phyloP scores from a whole-genome alignment of 2,329 filamentous ascomycete species.

The Xylaria sp. region DNA sequence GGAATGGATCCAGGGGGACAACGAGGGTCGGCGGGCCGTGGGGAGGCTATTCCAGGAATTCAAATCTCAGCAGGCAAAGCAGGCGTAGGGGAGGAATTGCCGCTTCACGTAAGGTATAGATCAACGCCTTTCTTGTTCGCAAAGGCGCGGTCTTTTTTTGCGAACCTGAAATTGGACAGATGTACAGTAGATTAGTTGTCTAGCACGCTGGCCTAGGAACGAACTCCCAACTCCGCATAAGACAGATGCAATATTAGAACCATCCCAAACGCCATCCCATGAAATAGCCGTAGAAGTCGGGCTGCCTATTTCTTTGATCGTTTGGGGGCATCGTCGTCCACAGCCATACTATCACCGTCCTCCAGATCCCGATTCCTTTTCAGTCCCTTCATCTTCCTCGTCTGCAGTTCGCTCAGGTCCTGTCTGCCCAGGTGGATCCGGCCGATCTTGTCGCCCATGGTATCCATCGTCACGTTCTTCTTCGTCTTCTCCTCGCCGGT shows the following conservation, averaged over 20 bases:
- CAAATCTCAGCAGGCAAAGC: conserved; percentile 15
- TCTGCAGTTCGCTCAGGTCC: conserved; percentile 85
- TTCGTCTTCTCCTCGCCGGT: conserved; percentile 76
- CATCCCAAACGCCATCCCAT: conserved; percentile 16
- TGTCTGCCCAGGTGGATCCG: conserved; percentile 90
- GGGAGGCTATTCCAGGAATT: conserved; percentile 30
- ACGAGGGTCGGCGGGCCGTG: conserved; percentile 29
- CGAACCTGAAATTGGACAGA: background rate
- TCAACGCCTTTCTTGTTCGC: background rate
- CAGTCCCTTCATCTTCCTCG: conserved; percentile 98
- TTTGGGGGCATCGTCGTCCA: conserved; percentile 46
- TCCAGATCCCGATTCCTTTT: conserved; percentile 76
- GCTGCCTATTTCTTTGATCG: conserved; percentile 39
- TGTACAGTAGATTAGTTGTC: background rate
- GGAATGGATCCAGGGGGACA: conserved; percentile 31
- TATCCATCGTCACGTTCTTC: conserved; percentile 94
- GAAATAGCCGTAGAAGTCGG: background rate
- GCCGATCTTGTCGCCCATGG: conserved; percentile 95
- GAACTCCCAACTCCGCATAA: conserved; percentile 28
- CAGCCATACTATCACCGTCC: conserved; percentile 50
- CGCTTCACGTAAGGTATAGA: background rate
- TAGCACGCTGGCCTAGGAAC: background rate
- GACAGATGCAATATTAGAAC: conserved; percentile 9
- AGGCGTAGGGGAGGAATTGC: background rate
- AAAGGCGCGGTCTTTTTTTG: background rate